A percentile compares a stretch with the other conserved stretches of the same genome.
Evolutionary conservation across 177 flowering plant species (phyloP).

Genomic region (Vitis hybrid): DNA sequence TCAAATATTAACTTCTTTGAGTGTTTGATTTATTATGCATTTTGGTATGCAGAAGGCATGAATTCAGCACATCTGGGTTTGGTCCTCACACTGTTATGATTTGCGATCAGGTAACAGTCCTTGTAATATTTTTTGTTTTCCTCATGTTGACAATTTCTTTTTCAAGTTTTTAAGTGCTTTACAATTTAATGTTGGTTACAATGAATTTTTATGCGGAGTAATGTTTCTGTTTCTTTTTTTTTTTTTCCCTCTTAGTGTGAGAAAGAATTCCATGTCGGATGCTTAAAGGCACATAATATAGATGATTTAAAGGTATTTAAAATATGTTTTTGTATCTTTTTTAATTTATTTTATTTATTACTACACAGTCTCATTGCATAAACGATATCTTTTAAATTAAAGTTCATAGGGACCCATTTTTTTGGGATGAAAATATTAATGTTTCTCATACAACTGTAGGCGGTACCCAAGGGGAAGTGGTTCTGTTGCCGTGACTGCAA

Average conservation of each 20-base stretch:
- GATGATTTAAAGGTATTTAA: conserved; percentile 64
- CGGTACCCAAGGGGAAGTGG: conserved; percentile 80
- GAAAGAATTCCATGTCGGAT: conserved; percentile 88
- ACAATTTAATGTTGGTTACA: no score
- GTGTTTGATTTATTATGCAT: conserved; percentile 3
- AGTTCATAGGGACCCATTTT: no score
- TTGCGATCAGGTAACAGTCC: conserved; percentile 84
- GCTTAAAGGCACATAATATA: conserved; percentile 72
- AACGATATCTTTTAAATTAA: neutral
- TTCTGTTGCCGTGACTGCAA: conserved; percentile 68
- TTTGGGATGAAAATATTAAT: no score
- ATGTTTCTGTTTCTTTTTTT: neutral
- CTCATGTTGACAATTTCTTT: neutral
- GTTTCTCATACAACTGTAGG: conserved; percentile 39
- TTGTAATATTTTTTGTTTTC: neutral
- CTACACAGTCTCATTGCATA: neutral
- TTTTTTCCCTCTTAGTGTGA: conserved; percentile 60
- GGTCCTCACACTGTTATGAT: conserved; percentile 79
- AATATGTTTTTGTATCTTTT: neutral
- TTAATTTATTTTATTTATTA: neutral
- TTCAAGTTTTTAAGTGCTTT: neutral
- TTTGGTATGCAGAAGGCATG: conserved; percentile 45
- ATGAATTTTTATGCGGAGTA: neutral
- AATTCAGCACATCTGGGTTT: conserved; percentile 60
- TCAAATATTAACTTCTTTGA: neutral